Conservation (phyloP, 2,329 filamentous ascomycete species). For the Neonectria faginata region DNA sequence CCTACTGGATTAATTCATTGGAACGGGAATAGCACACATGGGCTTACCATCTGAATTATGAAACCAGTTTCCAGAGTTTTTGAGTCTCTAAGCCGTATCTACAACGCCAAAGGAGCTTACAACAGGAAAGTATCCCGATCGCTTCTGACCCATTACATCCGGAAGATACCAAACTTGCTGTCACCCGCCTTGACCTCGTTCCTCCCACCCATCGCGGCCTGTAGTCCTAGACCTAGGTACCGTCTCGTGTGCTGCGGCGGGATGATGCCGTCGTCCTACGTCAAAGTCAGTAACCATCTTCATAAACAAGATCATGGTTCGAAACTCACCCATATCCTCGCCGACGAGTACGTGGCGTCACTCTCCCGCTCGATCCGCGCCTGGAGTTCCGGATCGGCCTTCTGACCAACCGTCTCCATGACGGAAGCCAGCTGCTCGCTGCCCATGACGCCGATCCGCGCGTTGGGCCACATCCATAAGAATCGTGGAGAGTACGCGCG, state of each 20-base stretch:
- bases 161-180: constrained; percentile 83
- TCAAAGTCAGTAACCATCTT: constrained; percentile 18
- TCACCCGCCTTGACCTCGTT: constrained; percentile 70
- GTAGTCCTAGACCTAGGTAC: constrained; percentile 78
- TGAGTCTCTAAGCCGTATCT: constrained; percentile 1
- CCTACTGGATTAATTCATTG: not conserved
- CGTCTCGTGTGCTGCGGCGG: constrained; percentile 79
- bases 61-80: not conserved
- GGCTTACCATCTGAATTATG: not conserved
- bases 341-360: constrained; percentile 87
- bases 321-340: constrained; percentile 81
- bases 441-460: constrained; percentile 97
- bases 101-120: constrained; percentile 13
- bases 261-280: constrained; percentile 82
- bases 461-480: constrained; percentile 97
- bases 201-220: constrained; percentile 76
- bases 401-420: constrained; percentile 93
- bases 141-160: constrained; percentile 69
- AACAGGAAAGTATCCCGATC: not conserved
- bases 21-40: not conserved
- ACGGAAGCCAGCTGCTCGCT: constrained; percentile 90
- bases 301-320: not conserved
- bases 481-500: constrained; percentile 92
- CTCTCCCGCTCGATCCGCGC: constrained; percentile 90
- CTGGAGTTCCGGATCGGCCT: constrained; percentile 82